Evolutionary conservation across 2,329 filamentous ascomycete species (phyloP), one percentile per base, ranked within the genome.

Genomic region (Calycina marina): DNA sequence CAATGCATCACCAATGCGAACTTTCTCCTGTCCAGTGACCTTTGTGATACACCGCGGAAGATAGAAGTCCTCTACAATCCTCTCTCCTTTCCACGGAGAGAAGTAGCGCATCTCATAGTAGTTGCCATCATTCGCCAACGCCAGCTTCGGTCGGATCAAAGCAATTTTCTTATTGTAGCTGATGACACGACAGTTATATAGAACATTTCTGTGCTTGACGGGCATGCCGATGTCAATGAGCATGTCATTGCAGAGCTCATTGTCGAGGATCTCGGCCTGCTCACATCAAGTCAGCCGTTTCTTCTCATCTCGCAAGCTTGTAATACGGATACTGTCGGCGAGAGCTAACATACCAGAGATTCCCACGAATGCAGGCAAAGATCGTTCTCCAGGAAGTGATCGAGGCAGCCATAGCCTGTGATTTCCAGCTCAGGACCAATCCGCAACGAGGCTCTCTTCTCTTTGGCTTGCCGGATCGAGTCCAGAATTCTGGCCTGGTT

Each of bases 71-170:
- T 84, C 77, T 1, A 70, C 60, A 15, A 70, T 55, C 12, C 65
- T 60, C 1, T 63, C 63, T 4, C 66, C 58, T 32, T 63, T 58
- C 75, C 76, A 80, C 0, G 74, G 1, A 9, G 66, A 72, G 47
- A 80, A 81, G 51, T 72, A 64, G 11, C 70, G 55, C 55, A 64
- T 64, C 47, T 77, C 72, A 16, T 67, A 54, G 48, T 69, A 75
- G 42, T 73, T 79, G 2, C 77, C 78, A 51, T 82, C 75, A 38
- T 79, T 77, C 29, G 77, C 77, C 4, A 85, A 63, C 45, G 63
- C 74, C 40, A 81, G 61, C 54, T 84, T 85, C 0, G 78, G 78
- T 8, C 79, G 62, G 36, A 90, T 77, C 37, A 77, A 60, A 12
- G 85, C 56, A 13, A 86, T 74, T 55, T 76, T 72, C 32, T 69